These are phyloP conservation scores for Ceratonia siliqua DNA, from an alignment of 306 rosid species.

Conservation along the genomic window DNA sequence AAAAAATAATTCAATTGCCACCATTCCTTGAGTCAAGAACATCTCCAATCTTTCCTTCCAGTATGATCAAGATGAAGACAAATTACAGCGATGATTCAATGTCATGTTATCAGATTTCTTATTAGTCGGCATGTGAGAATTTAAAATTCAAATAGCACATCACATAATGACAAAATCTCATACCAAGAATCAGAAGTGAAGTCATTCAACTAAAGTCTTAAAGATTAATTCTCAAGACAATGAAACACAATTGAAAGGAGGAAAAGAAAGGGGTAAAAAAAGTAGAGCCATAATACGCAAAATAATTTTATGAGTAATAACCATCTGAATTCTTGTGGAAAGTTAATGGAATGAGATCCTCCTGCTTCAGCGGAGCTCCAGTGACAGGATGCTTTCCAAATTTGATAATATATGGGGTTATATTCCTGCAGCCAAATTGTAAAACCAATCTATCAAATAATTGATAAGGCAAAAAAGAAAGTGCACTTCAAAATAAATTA, in stretches of 20 bases:
- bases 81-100: background rate
- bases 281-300: background rate
- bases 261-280: background rate
- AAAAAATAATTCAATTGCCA: background rate
- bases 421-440: slow-evolving; percentile 59
- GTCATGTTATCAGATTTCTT: background rate
- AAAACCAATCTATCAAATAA: slow-evolving; percentile 20
- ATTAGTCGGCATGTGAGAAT: background rate
- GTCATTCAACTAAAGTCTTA: background rate
- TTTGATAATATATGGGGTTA: slow-evolving; percentile 75
- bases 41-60: background rate
- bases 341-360: slow-evolving; percentile 75
- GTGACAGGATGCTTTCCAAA: slow-evolving; percentile 89
- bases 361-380: slow-evolving; percentile 72
- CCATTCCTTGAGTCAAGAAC: background rate
- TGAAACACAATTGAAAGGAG: slow-evolving; percentile 16
- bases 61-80: background rate
- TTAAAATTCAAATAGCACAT: background rate
- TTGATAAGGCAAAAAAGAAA: background rate
- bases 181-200: background rate
- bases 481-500: background rate
- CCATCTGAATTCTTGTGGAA: slow-evolving; percentile 96
- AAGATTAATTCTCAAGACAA: slow-evolving; percentile 2
- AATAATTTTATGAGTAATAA: slow-evolving; percentile 26
- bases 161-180: background rate